Evolutionary conservation across 1,284 basidiomycete genomes (phyloP).

Genomic region (Rhodotorula sp.): DNA sequence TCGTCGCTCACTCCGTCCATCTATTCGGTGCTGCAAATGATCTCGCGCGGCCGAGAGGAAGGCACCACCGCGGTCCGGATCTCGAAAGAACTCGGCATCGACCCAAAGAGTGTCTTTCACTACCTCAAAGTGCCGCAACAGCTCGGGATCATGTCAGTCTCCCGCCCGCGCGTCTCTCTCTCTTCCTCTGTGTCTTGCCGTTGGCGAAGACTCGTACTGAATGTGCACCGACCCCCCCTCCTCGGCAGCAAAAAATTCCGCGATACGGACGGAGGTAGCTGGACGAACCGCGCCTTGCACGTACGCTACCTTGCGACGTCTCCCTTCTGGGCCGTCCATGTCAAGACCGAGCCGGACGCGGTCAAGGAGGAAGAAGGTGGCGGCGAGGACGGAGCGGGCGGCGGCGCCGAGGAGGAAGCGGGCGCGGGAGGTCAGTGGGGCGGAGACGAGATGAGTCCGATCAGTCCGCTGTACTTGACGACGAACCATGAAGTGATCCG

Average conservation of each 20-base stretch:
- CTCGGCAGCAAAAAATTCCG: slow-evolving; percentile 43
- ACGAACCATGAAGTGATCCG: slow-evolving; percentile 8
- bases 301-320: slow-evolving; percentile 43
- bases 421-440: background rate
- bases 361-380: slow-evolving; percentile 23
- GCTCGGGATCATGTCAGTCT: slow-evolving; percentile 68
- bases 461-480: slow-evolving; percentile 5
- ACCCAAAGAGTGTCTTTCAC: slow-evolving; percentile 86
- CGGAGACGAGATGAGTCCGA: slow-evolving; percentile 2
- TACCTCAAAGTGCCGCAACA: slow-evolving; percentile 70
- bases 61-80: slow-evolving; percentile 76
- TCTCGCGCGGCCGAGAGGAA: slow-evolving; percentile 70
- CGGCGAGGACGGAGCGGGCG: slow-evolving; percentile 9
- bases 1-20: slow-evolving; percentile 67
- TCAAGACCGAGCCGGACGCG: slow-evolving; percentile 21
- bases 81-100: slow-evolving; percentile 73
- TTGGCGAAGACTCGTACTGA: background rate
- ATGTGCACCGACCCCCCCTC: too few species aligned
- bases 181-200: background rate
- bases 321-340: slow-evolving; percentile 35
- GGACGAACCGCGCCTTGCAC: slow-evolving; percentile 47
- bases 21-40: slow-evolving; percentile 78
- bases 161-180: background rate
- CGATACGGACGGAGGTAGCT: slow-evolving; percentile 37
- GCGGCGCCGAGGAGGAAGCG: slow-evolving; percentile 13